Percentiles rank a stretch among this genome's conserved stretches.
phyloP scores from a whole-genome alignment of 495 filamentous ascomycete species.

The Hypoxylon cercidicola region DNA sequence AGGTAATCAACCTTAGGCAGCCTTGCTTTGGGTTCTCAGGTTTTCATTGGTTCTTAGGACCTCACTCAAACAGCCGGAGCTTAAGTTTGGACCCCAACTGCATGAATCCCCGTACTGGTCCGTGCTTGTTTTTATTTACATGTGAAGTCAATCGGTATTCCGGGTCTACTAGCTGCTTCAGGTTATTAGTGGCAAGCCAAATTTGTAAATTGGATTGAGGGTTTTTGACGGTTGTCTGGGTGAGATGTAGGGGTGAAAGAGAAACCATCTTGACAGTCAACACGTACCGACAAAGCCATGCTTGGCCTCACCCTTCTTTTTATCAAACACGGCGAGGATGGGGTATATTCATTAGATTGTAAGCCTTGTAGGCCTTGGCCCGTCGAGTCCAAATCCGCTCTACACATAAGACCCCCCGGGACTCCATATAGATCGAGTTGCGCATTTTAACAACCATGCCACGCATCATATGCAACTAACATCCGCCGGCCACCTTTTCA shows the following conservation, averaged over 20 bases:
- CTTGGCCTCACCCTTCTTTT: slow-evolving; percentile 2
- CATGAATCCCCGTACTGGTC: not conserved
- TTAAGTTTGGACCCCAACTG: not conserved
- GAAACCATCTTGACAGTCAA: too few species aligned
- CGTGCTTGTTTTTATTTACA: not conserved
- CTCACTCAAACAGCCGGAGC: not conserved
- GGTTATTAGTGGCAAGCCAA: not conserved
- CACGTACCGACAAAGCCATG: not conserved
- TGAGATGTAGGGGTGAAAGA: too few species aligned
- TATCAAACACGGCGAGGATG: not conserved
- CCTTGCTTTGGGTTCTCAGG: too few species aligned
- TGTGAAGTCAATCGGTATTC: not conserved
- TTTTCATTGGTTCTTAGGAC: too few species aligned
- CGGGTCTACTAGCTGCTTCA: not conserved
- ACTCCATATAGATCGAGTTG: slow-evolving; percentile 32
- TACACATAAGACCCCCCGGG: slow-evolving; percentile 17
- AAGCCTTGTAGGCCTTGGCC: slow-evolving; percentile 7
- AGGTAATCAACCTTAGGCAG: too few species aligned
- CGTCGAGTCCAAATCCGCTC: slow-evolving; percentile 16
- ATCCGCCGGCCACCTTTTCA: slow-evolving; percentile 44
- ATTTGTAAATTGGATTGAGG: not conserved
- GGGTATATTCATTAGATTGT: slow-evolving; percentile 33
- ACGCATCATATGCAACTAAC: slow-evolving; percentile 34
- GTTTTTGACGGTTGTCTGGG: not conserved
- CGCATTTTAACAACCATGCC: slow-evolving; percentile 26